phyloP scores from a whole-genome alignment of 2,329 filamentous ascomycete species.

The Epichloe coenophiala region DNA sequence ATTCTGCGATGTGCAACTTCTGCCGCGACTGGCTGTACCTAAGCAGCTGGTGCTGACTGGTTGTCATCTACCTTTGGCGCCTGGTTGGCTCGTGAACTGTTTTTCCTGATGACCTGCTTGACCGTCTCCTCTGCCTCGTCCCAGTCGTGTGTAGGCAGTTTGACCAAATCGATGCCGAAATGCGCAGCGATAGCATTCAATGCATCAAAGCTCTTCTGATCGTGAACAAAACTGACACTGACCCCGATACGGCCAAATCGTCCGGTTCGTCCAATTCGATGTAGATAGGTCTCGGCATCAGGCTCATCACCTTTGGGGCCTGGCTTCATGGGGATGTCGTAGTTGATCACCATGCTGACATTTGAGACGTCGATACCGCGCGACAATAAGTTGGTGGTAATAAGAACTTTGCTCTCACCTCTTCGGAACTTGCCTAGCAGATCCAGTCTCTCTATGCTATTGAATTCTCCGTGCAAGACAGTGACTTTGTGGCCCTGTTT shows the following conservation, averaged over 20 bases:
- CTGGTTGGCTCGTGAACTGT: slow-evolving; percentile 42
- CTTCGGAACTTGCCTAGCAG: slow-evolving; percentile 78
- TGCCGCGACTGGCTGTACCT: slow-evolving; percentile 13
- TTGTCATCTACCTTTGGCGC: slow-evolving; percentile 32
- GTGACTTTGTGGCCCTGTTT: slow-evolving; percentile 85
- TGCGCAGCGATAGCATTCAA: slow-evolving; percentile 67
- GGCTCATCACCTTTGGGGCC: slow-evolving; percentile 57
- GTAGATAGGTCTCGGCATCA: slow-evolving; percentile 90
- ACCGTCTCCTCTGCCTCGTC: slow-evolving; percentile 75
- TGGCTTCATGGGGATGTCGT: slow-evolving; percentile 63
- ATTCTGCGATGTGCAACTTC: neutral
- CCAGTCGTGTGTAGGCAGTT: slow-evolving; percentile 79
- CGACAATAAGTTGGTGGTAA: slow-evolving; percentile 92
- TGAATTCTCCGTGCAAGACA: slow-evolving; percentile 76
- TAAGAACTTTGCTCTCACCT: slow-evolving; percentile 85
- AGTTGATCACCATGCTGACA: slow-evolving; percentile 98
- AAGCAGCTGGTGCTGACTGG: slow-evolving; percentile 14
- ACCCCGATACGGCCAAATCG: slow-evolving; percentile 95
- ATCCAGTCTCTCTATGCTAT: slow-evolving; percentile 68
- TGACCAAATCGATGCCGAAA: slow-evolving; percentile 70
- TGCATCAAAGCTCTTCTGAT: slow-evolving; percentile 66
- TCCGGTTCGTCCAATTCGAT: slow-evolving; percentile 93
- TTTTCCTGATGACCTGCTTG: slow-evolving; percentile 62
- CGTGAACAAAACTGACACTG: slow-evolving; percentile 87
- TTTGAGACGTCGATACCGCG: slow-evolving; percentile 86